These are phyloP conservation scores for Vanilla planifolia DNA, from an alignment of 106 monocot genomes.

Conservation along the genomic window DNA sequence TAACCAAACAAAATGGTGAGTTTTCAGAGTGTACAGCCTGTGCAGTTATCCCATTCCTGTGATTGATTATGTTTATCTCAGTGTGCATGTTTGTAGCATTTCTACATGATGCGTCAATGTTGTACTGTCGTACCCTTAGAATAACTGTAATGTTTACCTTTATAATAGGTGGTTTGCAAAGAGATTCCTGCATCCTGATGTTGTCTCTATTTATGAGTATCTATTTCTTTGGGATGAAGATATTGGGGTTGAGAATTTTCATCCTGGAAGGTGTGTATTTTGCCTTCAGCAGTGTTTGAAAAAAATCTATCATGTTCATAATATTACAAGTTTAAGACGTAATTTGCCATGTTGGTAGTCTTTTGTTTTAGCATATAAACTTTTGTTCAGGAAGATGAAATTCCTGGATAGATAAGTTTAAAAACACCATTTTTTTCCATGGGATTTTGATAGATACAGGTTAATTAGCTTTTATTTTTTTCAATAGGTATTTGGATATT, in stretches of 20 bases:
- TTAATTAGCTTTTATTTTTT: background rate
- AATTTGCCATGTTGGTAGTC: background rate
- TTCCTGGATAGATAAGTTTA: too few relatives aligned
- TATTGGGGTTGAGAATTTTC: slow-evolving; percentile 57
- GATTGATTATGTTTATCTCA: slow-evolving; percentile 8
- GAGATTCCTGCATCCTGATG: slow-evolving; percentile 74
- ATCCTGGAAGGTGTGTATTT: slow-evolving; percentile 53
- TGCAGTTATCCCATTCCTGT: too few relatives aligned
- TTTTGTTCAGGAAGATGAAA: background rate
- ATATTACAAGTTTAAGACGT: background rate
- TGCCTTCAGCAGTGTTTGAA: background rate
- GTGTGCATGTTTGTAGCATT: background rate
- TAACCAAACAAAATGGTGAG: slow-evolving; percentile 81
- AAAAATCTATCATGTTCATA: background rate
- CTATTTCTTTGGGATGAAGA: slow-evolving; percentile 91
- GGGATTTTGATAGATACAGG: too few relatives aligned
- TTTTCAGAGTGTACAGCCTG: background rate
- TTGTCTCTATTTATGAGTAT: slow-evolving; percentile 64
- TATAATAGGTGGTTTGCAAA: slow-evolving; percentile 76
- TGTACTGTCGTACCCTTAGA: background rate
- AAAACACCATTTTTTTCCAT: too few relatives aligned
- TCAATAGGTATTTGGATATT: slow-evolving; percentile 41
- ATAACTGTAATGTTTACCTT: slow-evolving; percentile 55
- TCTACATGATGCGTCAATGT: background rate
- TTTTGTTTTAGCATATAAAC: background rate